phyloP scores from a whole-genome alignment of 2,329 filamentous ascomycete species.

The Aspergillaceae sp. region DNA sequence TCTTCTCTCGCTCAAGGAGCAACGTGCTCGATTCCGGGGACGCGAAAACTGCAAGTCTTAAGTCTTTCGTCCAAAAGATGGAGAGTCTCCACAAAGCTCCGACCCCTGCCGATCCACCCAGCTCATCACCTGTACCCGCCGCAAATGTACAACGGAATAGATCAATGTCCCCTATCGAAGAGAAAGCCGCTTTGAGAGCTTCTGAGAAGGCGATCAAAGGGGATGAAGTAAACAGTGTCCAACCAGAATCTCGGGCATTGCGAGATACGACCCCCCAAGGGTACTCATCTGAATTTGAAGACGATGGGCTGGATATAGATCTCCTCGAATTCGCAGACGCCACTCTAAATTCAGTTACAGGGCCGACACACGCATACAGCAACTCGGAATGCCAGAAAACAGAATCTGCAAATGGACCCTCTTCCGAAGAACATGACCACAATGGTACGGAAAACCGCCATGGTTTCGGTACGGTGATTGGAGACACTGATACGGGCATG shows the following conservation, averaged over 20 bases:
- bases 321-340: slow-evolving; percentile 34
- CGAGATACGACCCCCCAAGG: slow-evolving; percentile 9
- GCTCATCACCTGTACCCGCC: slow-evolving; percentile 37
- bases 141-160: slow-evolving; percentile 22
- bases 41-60: slow-evolving; percentile 40
- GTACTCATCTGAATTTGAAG: slow-evolving; percentile 39
- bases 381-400: background rate
- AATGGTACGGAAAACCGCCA: slow-evolving; percentile 1
- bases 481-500: slow-evolving; percentile 4
- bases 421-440: background rate
- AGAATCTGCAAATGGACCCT: slow-evolving; percentile 1
- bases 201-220: background rate
- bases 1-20: slow-evolving; percentile 35
- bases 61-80: slow-evolving; percentile 59
- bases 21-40: slow-evolving; percentile 31
- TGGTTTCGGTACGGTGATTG: slow-evolving; percentile 1
- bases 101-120: slow-evolving; percentile 27
- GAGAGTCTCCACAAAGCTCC: slow-evolving; percentile 39
- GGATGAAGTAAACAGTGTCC: background rate
- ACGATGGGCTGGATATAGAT: slow-evolving; percentile 40
- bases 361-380: slow-evolving; percentile 1
- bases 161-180: slow-evolving; percentile 25
- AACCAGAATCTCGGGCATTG: background rate
- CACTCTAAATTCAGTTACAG: slow-evolving; percentile 24
- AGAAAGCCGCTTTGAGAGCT: slow-evolving; percentile 1